phyloP scores from a whole-genome alignment of 2,329 filamentous ascomycete genomes.

The Trichoderma afroharzianum region DNA sequence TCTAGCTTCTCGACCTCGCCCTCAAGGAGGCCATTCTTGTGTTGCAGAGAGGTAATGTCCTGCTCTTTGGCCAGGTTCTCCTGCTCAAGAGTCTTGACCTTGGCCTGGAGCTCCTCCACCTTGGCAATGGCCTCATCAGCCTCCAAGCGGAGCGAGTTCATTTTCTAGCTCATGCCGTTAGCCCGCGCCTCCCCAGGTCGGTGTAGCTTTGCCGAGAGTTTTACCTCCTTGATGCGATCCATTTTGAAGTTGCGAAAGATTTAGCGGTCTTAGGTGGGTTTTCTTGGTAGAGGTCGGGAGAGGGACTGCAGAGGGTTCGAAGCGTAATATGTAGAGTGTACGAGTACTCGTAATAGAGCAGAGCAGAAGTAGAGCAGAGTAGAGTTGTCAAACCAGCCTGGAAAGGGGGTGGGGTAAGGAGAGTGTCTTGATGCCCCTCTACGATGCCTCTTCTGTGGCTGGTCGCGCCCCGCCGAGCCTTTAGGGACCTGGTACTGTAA shows the following conservation, averaged over 20 bases:
- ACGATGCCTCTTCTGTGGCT: constrained; percentile 7
- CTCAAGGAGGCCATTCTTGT: constrained; percentile 93
- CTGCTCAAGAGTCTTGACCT: constrained; percentile 88
- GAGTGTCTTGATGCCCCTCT: constrained; percentile 34
- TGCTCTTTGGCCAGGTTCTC: constrained; percentile 97
- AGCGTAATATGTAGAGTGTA: constrained; percentile 27
- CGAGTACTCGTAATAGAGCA: neutral
- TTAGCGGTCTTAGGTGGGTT: constrained; percentile 20
- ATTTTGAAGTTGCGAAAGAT: constrained; percentile 47
- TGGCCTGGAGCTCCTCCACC: constrained; percentile 80
- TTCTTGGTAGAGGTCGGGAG: neutral
- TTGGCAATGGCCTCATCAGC: constrained; percentile 79
- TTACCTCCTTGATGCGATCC: constrained; percentile 87
- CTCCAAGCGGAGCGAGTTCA: constrained; percentile 91
- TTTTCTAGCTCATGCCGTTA: constrained; percentile 60
- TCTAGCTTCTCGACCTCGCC: constrained; percentile 91
- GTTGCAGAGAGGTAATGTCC: constrained; percentile 91
- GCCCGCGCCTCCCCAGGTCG: neutral
- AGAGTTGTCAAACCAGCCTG: constrained; percentile 18
- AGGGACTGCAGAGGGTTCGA: constrained; percentile 10
- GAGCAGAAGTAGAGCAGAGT: neutral
- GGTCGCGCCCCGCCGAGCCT: constrained; percentile 11
- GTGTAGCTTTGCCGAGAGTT: constrained; percentile 33
- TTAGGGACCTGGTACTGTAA: constrained; percentile 4
- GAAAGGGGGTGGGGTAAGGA: constrained; percentile 34